phyloP scores from a whole-genome alignment of 2,329 filamentous ascomycete species.

The Tolypocladium album region DNA sequence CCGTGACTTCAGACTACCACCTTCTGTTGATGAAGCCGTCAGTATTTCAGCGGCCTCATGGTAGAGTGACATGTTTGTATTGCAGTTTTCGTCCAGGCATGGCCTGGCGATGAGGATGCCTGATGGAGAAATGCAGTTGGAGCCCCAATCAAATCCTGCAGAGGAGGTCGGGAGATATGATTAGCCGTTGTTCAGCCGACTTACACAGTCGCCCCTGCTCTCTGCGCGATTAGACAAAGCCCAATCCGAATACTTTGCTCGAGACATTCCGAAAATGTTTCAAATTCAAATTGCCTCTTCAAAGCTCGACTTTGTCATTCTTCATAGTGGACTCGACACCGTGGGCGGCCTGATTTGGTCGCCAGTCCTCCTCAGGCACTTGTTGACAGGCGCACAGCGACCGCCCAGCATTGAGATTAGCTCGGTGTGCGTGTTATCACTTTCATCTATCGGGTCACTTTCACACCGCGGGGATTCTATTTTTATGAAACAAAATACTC shows the following conservation, averaged over 20 bases:
- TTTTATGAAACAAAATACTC: not conserved
- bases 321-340: not conserved
- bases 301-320: not conserved
- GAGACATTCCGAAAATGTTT: not conserved
- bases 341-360: not conserved
- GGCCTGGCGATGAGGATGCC: not conserved
- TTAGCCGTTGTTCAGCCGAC: slow-evolving; percentile 8
- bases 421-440: not conserved
- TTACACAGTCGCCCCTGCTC: not conserved
- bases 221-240: not conserved
- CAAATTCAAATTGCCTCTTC: not conserved
- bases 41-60: slow-evolving; percentile 78
- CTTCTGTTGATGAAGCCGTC: slow-evolving; percentile 35
- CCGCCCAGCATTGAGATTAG: not conserved
- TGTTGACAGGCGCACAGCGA: not conserved
- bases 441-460: no score
- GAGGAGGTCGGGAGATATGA: not conserved
- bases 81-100: not conserved
- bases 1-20: slow-evolving; percentile 79
- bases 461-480: not conserved
- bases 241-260: not conserved
- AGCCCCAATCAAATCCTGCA: not conserved
- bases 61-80: slow-evolving; percentile 72
- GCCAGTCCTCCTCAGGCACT: not conserved
- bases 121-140: slow-evolving; percentile 1